Percentiles rank a stretch among this genome's conserved stretches.
These are phyloP conservation scores for Lodderomyces elongisporus DNA, from an alignment of 1,139 yeast species.

Conservation along the genomic window DNA sequence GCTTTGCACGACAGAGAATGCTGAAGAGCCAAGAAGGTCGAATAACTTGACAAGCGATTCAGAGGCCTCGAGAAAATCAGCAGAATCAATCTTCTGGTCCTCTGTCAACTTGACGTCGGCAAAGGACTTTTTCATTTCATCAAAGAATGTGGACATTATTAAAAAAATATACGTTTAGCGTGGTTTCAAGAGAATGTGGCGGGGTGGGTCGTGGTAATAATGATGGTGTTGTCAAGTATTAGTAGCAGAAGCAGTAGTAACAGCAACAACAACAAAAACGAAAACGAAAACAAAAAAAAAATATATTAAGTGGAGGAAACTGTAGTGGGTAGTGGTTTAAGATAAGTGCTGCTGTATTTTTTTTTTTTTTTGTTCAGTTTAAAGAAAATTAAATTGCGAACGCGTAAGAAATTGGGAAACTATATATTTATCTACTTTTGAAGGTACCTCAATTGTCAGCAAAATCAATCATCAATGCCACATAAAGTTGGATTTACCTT, in stretches of 20 bases:
- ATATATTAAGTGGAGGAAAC: background rate
- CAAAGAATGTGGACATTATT: slow-evolving; percentile 71
- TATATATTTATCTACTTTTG: too few species aligned
- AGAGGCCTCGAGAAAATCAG: slow-evolving; percentile 75
- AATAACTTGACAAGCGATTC: slow-evolving; percentile 79
- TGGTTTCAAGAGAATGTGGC: background rate
- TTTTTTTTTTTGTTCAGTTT: too few species aligned
- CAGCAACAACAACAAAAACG: slow-evolving; percentile 1
- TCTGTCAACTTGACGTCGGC: slow-evolving; percentile 66
- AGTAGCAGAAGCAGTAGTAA: too few species aligned
- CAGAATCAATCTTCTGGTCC: slow-evolving; percentile 64
- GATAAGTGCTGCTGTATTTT: too few species aligned
- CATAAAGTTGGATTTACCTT: too few species aligned
- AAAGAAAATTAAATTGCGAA: too few species aligned
- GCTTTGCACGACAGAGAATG: slow-evolving; percentile 78
- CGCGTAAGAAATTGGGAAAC: too few species aligned
- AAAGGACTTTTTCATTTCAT: slow-evolving; percentile 68
- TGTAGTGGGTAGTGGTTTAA: too few species aligned
- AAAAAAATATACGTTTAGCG: slow-evolving; percentile 7
- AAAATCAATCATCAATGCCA: too few species aligned
- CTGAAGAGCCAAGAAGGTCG: slow-evolving; percentile 80
- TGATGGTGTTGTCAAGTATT: background rate
- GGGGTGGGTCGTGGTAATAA: background rate
- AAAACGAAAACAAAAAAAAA: background rate
- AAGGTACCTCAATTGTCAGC: too few species aligned